Percentiles rank a stretch among this genome's conserved stretches.
Evolutionary conservation across 805 yeast species (phyloP).

Genomic region (Candida maltosa): DNA sequence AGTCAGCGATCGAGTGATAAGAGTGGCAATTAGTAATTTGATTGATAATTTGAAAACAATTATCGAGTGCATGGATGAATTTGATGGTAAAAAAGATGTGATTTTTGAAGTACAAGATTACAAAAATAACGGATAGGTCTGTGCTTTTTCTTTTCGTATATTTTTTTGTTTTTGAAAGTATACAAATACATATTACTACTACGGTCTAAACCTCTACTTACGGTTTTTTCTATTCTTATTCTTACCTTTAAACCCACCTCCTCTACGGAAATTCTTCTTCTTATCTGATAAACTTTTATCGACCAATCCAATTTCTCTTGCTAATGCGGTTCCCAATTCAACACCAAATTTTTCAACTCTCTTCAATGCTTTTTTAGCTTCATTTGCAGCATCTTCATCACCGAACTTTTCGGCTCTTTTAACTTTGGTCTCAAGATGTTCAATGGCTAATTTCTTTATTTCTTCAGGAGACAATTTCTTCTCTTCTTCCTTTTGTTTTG

Average conservation of each 20-base stretch:
- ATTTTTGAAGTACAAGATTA: too few species aligned
- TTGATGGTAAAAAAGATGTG: constrained; percentile 47
- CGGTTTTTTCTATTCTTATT: neutral
- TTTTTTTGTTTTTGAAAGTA: too few species aligned
- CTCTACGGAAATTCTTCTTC: constrained; percentile 3
- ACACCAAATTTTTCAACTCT: constrained; percentile 86
- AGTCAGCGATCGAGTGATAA: constrained; percentile 65
- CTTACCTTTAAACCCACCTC: constrained; percentile 4
- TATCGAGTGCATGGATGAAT: constrained; percentile 76
- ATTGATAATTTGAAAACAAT: constrained; percentile 75
- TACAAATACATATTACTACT: too few species aligned
- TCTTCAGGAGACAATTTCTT: constrained; percentile 61
- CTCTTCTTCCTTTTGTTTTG: constrained; percentile 16
- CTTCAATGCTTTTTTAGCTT: constrained; percentile 57
- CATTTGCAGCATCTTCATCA: constrained; percentile 50
- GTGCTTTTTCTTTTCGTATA: too few species aligned
- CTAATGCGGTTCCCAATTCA: constrained; percentile 61
- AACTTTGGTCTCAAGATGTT: constrained; percentile 62
- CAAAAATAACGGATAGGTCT: too few species aligned
- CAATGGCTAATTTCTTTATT: constrained; percentile 64
- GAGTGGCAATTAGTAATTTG: constrained; percentile 82
- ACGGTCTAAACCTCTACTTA: too few species aligned
- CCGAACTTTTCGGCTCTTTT: constrained; percentile 79
- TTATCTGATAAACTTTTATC: constrained; percentile 17
- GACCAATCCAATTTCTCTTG: constrained; percentile 62